Base-by-base conservation (phyloP, 257 asterid species). In the Nicotiana tomentosiformis region DNA sequence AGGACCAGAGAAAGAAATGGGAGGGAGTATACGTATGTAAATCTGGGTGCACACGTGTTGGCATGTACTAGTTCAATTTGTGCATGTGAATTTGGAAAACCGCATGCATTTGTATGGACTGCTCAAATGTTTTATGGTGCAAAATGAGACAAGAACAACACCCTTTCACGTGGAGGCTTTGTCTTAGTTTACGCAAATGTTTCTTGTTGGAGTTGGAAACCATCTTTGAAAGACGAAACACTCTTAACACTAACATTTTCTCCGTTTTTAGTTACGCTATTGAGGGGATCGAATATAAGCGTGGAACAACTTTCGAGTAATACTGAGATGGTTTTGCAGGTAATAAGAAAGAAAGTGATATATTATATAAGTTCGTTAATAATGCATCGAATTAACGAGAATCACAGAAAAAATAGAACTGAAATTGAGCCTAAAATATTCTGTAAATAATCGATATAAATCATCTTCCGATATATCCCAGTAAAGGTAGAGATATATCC, bases 41-140 rank as follows among this genome's bases (percentile, higher is more conserved):
- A 72, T 23, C 8, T 72, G 79, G 39, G 60, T 80, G 32, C 29
- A 66, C 83, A 80, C 83, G 83, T 62, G 83, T 66, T 80, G 72
- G 37, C 72, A 32, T 77, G 84, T 18, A 43, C 4, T 43, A 64
- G 56, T 33, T 81, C 84, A 23, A 62, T 57, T 70, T 68, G 65
- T 84, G 60, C 83, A 57, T 81, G 89, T 70, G 83, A 68, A 78
- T 56, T 33, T 64, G 57, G 43, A 80, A 56, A 35, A 76, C 51
- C 72, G 68, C 83, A 37, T 67, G 84, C 83, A 62, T 62, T 62
- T 60, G 60, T 62, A 80, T 80, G 43, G 37, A 60, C 72, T 56
- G 12, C 17, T 43, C 43, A 80, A 61, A 61, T 39, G 69, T 78
- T 33, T 18, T 37, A 37, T 62, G 69, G 76, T 79, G 72, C 80